These are phyloP conservation scores for Aspergillus sp. DNA, from an alignment of 2,329 filamentous ascomycete species.

Conservation along the genomic window DNA sequence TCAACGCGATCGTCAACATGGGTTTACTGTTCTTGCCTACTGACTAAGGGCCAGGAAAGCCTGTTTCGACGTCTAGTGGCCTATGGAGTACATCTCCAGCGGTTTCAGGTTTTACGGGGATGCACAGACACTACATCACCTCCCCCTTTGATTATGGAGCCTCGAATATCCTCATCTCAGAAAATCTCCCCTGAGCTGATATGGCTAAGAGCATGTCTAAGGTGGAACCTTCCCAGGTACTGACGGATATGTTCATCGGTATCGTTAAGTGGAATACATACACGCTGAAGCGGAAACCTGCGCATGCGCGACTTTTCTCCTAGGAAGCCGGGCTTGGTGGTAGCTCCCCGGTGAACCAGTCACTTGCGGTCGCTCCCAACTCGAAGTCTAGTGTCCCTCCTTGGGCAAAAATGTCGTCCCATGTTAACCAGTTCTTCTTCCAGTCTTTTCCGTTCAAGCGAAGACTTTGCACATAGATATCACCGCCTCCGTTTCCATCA, in stretches of 20 bases:
- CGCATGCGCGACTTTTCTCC: background rate
- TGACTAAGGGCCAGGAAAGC: background rate
- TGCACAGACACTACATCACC: background rate
- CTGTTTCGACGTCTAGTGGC: background rate
- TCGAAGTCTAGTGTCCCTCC: conserved; percentile 67
- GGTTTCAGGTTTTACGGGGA: too few relatives aligned
- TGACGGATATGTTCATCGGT: background rate
- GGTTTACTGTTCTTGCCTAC: background rate
- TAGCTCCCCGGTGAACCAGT: conserved; percentile 62
- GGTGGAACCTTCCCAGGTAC: background rate
- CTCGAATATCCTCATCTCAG: background rate
- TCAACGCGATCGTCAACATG: conserved; percentile 3
- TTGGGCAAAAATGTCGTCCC: conserved; percentile 65
- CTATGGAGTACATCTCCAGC: background rate
- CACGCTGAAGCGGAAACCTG: background rate
- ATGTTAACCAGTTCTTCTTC: conserved; percentile 66
- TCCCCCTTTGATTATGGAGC: background rate
- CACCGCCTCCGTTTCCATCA: conserved; percentile 45
- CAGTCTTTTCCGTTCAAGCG: conserved; percentile 65
- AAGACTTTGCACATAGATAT: conserved; percentile 65
- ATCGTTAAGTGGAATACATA: background rate
- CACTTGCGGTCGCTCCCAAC: conserved; percentile 54
- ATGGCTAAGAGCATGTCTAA: background rate
- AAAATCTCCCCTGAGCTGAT: background rate
- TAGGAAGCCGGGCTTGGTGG: conserved; percentile 62